A percentile compares a stretch with the other conserved stretches of the same genome.
Evolutionary conservation across 768 basidiomycete species (phyloP).

Genomic region (Auriscalpium orientale): DNA sequence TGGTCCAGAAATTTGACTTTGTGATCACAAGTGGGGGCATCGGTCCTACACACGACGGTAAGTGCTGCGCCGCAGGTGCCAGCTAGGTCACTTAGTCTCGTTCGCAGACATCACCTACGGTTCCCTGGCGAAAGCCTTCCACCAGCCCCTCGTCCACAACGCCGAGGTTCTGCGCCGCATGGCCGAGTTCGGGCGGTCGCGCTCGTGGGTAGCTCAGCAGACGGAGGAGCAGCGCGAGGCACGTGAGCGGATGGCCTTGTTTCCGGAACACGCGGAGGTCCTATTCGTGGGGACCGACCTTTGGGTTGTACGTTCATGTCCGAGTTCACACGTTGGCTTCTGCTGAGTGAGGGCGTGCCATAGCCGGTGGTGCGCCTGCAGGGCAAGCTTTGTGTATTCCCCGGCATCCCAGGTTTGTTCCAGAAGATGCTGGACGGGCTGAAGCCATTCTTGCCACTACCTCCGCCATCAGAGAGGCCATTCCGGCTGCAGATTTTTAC

Average conservation of each 20-base stretch:
- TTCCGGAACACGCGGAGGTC: constrained; percentile 73
- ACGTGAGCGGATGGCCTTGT: constrained; percentile 82
- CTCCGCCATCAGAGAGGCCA: constrained; percentile 66
- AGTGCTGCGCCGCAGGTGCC: constrained; percentile 11
- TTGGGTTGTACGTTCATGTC: constrained; percentile 63
- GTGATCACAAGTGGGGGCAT: constrained; percentile 90
- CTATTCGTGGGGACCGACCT: constrained; percentile 73
- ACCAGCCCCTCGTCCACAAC: constrained; percentile 62
- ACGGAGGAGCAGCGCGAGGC: constrained; percentile 71
- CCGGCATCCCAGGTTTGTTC: constrained; percentile 84
- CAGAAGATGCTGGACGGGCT: constrained; percentile 72
- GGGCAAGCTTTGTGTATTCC: constrained; percentile 86
- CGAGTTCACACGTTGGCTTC: not conserved
- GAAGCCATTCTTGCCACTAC: constrained; percentile 69
- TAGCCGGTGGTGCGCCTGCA: constrained; percentile 82
- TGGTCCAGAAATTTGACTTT: constrained; percentile 80
- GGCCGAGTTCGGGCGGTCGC: constrained; percentile 48
- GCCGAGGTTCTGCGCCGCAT: constrained; percentile 72
- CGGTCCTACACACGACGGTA: constrained; percentile 86
- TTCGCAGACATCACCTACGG: constrained; percentile 77
- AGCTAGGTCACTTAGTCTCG: not conserved
- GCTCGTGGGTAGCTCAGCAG: constrained; percentile 52
- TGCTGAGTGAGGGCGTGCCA: no score
- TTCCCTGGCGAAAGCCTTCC: constrained; percentile 81
- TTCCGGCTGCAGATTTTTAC: constrained; percentile 81